Evolutionary conservation across 371 early-diverging fungal species (phyloP).

Genomic region (Lichtheimia corymbifera): DNA sequence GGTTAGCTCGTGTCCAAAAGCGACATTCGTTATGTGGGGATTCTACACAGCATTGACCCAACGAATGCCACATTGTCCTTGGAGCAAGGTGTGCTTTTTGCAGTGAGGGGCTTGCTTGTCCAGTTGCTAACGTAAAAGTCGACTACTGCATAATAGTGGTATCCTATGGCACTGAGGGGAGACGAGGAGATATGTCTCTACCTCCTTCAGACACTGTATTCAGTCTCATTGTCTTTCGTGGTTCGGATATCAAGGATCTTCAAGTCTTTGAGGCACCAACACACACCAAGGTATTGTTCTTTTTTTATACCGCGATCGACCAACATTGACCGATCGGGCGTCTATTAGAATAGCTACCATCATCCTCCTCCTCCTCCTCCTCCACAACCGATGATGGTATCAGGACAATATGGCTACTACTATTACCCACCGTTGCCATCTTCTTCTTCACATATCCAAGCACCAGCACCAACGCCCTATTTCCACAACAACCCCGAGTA

Average conservation of each 20-base stretch:
- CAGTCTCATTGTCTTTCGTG: constrained; percentile 84
- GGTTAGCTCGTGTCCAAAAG: constrained; percentile 38
- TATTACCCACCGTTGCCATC: constrained; percentile 4
- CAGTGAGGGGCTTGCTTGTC: background rate
- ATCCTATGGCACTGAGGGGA: constrained; percentile 79
- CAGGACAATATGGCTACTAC: background rate
- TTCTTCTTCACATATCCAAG: background rate
- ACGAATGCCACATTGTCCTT: constrained; percentile 79
- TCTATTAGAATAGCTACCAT: background rate
- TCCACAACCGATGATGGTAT: background rate
- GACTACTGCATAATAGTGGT: constrained; percentile 43
- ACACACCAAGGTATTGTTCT: background rate
- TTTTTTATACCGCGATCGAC: background rate
- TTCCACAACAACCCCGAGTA: too few relatives aligned
- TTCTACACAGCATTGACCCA: constrained; percentile 79
- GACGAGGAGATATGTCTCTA: constrained; percentile 58
- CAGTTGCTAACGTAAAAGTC: too few relatives aligned
- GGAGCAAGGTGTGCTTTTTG: constrained; percentile 59
- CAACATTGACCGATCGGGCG: too few relatives aligned
- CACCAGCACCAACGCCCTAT: background rate
- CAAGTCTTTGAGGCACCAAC: constrained; percentile 68
- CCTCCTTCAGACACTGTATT: constrained; percentile 75
- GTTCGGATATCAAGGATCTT: constrained; percentile 89
- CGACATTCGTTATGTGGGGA: constrained; percentile 86
- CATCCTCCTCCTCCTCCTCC: background rate